phyloP scores from a whole-genome alignment of 2,329 filamentous ascomycete genomes.

The Colletotrichum sp. region DNA sequence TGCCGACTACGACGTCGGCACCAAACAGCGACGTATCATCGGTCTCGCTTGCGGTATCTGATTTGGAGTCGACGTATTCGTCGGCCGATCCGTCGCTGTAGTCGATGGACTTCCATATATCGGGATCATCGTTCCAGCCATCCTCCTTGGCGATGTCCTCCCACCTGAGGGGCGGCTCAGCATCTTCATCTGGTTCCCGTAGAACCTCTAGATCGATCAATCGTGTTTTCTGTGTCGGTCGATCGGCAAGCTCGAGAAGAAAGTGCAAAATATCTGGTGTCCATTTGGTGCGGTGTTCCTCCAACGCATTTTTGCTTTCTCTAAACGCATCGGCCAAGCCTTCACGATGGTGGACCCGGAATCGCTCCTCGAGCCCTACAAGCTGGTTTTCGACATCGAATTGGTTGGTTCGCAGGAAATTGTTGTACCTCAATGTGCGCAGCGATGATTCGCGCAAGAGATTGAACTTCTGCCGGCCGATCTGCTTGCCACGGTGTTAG shows the following conservation, averaged over 20 bases:
- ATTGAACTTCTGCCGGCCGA: constrained; percentile 42
- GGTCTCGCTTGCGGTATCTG: constrained; percentile 36
- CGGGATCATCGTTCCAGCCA: constrained; percentile 69
- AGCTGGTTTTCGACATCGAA: constrained; percentile 73
- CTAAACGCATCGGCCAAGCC: constrained; percentile 76
- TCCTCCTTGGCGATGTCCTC: constrained; percentile 79
- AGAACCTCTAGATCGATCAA: constrained; percentile 67
- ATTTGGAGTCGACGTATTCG: constrained; percentile 42
- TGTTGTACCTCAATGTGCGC: constrained; percentile 58
- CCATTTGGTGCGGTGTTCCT: constrained; percentile 62
- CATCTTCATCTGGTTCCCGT: constrained; percentile 46
- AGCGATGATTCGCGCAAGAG: constrained; percentile 54
- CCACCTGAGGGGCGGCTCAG: constrained; percentile 69
- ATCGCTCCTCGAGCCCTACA: constrained; percentile 83
- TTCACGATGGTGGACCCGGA: constrained; percentile 80
- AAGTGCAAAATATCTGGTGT: constrained; percentile 81
- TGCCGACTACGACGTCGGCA: constrained; percentile 33
- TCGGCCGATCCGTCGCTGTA: constrained; percentile 73
- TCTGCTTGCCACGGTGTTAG: constrained; percentile 21
- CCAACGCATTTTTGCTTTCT: constrained; percentile 63
- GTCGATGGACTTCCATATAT: constrained; percentile 74
- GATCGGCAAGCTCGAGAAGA: constrained; percentile 80
- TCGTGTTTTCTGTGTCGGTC: constrained; percentile 73
- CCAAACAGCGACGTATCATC: constrained; percentile 41
- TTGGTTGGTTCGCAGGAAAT: constrained; percentile 72